Evolutionary conservation across 1,284 basidiomycete genomes (phyloP).

Genomic region (Bjerkandera adusta): DNA sequence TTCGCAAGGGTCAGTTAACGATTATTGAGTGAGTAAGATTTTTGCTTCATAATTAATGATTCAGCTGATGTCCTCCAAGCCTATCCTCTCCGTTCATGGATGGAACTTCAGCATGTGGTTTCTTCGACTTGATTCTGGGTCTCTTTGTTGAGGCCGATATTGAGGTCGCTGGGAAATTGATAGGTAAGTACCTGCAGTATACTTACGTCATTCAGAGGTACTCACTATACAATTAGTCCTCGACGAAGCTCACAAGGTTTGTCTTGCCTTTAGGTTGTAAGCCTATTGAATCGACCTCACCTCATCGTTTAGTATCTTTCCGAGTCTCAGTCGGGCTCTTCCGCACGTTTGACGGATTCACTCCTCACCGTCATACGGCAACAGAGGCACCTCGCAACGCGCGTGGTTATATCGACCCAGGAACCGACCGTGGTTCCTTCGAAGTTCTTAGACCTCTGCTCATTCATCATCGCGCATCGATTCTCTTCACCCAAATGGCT

Average conservation of each 20-base stretch:
- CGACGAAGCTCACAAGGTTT: slow-evolving; percentile 70
- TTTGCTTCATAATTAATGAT: slow-evolving; percentile 8
- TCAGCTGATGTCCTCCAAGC: background rate
- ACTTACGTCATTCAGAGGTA: too few species aligned
- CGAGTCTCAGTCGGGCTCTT: slow-evolving; percentile 14
- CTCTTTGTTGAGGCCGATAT: slow-evolving; percentile 57
- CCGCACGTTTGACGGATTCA: slow-evolving; percentile 27
- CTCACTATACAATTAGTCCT: slow-evolving; percentile 25
- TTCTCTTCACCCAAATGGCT: slow-evolving; percentile 27
- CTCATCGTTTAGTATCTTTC: slow-evolving; percentile 24
- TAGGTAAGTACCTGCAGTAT: slow-evolving; percentile 35
- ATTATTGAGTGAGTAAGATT: slow-evolving; percentile 23
- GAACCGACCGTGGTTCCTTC: slow-evolving; percentile 24
- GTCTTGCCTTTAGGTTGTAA: too few species aligned
- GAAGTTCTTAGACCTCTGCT: slow-evolving; percentile 27
- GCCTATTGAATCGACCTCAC: background rate
- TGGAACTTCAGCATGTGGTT: slow-evolving; percentile 54
- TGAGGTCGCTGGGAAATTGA: slow-evolving; percentile 52
- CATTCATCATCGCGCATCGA: slow-evolving; percentile 29
- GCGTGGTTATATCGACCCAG: slow-evolving; percentile 26
- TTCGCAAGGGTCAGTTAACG: slow-evolving; percentile 25
- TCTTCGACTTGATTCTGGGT: slow-evolving; percentile 64
- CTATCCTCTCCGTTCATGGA: slow-evolving; percentile 70
- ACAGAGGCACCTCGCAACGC: slow-evolving; percentile 31
- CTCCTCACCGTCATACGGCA: slow-evolving; percentile 31